Evolutionary conservation across 2,329 filamentous ascomycete species (phyloP), one percentile per base, ranked within the genome.

Genomic region (Grosmannia huntii): DNA sequence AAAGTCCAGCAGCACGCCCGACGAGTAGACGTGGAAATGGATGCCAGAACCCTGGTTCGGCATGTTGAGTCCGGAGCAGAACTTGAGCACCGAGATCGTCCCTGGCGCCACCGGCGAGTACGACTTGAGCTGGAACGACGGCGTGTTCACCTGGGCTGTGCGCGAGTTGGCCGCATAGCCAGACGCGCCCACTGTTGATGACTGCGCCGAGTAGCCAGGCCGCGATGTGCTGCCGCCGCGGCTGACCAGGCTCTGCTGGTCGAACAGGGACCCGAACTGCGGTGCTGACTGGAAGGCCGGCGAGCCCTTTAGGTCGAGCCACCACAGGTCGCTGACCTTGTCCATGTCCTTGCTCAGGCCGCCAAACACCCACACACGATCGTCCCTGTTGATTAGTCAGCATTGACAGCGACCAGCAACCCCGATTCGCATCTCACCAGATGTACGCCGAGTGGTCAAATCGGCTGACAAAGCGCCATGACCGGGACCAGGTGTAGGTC

Each of bases 361-460:
- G 46, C 94, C 94, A 70, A 96, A 96, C 7, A 97, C 90, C 92
- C 92, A 99, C 38, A 99, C 85, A 50, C 90, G 84, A 62, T 94
- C 91, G 58, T 87, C 78, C 80, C 73, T 71, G 31, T 4, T 9
- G 11, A 14, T 41, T 14, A 46, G 38, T 63, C 27, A 33, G 50
- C 5, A 7, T 38, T 49, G 21, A 9, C 31, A 33, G 31, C 31
- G 9, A 33, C 31, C 31, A 10, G 5, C 31, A 33, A 28, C 5
- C 28, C 28, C 28, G 5, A 33, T 7, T 33, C 31, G 6, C 9
- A 33, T n/a, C 49, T 21, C 23, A 72, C 85, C 91, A 96, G 60
- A 99, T 86, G 78, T 92, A 96, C 56, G 89, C 90, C 19, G 90
- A 90, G 69, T 99, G 94, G 66, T 99, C 94, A 68, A 96, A 99